Evolutionary conservation across 1,284 basidiomycete genomes (phyloP), one percentile per base, ranked within the genome.

Genomic region (Malassezia slooffiae): DNA sequence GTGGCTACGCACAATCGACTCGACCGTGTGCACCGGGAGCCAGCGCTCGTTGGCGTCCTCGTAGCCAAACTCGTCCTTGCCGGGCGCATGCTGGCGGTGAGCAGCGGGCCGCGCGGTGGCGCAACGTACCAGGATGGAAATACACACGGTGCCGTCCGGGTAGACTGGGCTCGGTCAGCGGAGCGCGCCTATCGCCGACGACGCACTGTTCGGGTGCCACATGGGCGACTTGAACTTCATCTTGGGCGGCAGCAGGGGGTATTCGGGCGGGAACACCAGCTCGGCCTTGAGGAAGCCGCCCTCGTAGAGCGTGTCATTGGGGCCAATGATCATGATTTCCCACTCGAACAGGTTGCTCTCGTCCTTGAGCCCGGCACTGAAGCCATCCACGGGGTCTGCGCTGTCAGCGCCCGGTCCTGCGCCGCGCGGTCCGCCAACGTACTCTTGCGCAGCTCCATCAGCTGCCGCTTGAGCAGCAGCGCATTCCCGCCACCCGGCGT

Each of bases 11-110:
- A 95, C 91, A 53, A 99, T 96, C 9, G 88, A 89, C 73, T 96
- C 90, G 33, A 95, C 83, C 0, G 84, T 85, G 69, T 97, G 93
- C 17, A 99, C 88, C 0, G 93, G 93, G 71, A 91, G 75, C 93
- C 93, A 99, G 51, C 93, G 74, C 74, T 99, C 93, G 38, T 87
- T 83, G 1, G 93, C 90, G 63, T 95, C 86, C 71, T 99, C 93
- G 64, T 90, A 96, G 7, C 93, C 93, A 70, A 86, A 97, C 72
- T 96, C 85, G 72, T 99, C 93, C 48, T 91, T 85, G 36, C 89
- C 91, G 2, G 93, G 93, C 27, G 86, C 80, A 67, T 99, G 91
- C 85, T 88, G 55, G 33, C 12, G 10, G 26, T 37, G 28, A 28
- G 28, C 13, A 31, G 3, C 6, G n/a, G 21, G 2, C n/a, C n/a